phyloP scores from a whole-genome alignment of 768 basidiomycete genomes.

The Rickenella mellea region DNA sequence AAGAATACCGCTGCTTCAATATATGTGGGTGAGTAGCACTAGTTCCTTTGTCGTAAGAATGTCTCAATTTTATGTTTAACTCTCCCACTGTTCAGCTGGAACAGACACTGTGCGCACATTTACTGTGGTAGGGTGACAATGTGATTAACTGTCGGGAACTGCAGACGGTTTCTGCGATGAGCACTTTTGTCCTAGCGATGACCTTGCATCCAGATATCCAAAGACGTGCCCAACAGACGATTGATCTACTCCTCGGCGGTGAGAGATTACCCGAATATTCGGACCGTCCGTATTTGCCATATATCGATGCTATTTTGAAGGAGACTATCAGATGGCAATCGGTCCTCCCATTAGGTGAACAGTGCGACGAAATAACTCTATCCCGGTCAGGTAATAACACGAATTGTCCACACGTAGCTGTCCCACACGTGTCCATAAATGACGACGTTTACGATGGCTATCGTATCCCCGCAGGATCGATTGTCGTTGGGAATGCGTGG shows the following conservation, averaged over 20 bases:
- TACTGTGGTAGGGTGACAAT: neutral
- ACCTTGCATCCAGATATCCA: conserved; percentile 24
- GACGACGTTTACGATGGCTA: conserved; percentile 30
- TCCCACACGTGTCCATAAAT: too few species aligned
- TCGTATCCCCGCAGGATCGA: conserved; percentile 24
- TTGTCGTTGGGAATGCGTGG: conserved; percentile 27
- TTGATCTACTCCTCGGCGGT: conserved; percentile 16
- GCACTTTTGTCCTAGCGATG: conserved; percentile 28
- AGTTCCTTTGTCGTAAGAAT: too few species aligned
- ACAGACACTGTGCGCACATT: conserved; percentile 15
- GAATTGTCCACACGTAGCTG: too few species aligned
- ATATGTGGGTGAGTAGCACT: conserved; percentile 30
- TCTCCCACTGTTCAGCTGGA: conserved; percentile 10
- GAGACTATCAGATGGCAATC: conserved; percentile 19
- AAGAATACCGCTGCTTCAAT: conserved; percentile 47
- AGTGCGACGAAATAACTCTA: too few species aligned
- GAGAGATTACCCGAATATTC: conserved; percentile 15
- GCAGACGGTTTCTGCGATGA: conserved; percentile 22
- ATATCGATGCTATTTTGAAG: conserved; percentile 13
- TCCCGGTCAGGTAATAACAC: too few species aligned
- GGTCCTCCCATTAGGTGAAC: conserved; percentile 14
- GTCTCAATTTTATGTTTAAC: too few species aligned
- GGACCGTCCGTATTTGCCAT: conserved; percentile 16
- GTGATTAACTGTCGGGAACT: neutral
- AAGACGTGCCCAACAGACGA: conserved; percentile 17